phyloP scores from a whole-genome alignment of 225 moss, liverwort and hornwort species.

The Ulota crispa region DNA sequence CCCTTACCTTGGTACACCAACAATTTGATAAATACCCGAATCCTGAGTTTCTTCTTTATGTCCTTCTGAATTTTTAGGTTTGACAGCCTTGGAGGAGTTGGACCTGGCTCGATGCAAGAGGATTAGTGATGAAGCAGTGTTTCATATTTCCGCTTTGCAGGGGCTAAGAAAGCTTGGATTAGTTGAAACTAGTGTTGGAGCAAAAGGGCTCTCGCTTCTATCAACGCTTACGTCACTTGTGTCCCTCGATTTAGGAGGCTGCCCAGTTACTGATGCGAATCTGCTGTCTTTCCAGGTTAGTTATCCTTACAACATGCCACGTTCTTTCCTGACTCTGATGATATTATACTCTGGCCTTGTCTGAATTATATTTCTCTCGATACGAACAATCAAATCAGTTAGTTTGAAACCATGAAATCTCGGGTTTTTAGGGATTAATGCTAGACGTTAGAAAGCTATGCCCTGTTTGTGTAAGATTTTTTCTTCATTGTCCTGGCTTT shows the following conservation, averaged over 20 bases:
- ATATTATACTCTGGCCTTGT: neutral
- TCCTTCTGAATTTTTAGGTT: slow-evolving; percentile 30
- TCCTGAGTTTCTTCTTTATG: neutral
- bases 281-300: slow-evolving; percentile 56
- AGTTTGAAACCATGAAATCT: neutral
- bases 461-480: neutral
- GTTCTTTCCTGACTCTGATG: neutral
- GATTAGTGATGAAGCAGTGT: slow-evolving; percentile 49
- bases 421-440: neutral
- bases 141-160: slow-evolving; percentile 37
- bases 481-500: slow-evolving; percentile 2
- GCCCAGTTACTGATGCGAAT: slow-evolving; percentile 45
- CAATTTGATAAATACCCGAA: slow-evolving; percentile 1
- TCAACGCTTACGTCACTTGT: slow-evolving; percentile 33
- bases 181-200: slow-evolving; percentile 50
- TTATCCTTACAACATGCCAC: neutral
- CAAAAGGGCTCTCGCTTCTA: slow-evolving; percentile 45
- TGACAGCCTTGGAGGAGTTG: slow-evolving; percentile 51
- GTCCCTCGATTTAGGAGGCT: slow-evolving; percentile 54
- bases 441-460: neutral
- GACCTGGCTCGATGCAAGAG: slow-evolving; percentile 53
- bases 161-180: slow-evolving; percentile 56
- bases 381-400: neutral
- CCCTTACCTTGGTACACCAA: neutral
- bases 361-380: neutral